phyloP scores from a whole-genome alignment of 2,329 filamentous ascomycete species.

The Colletotrichum lini region DNA sequence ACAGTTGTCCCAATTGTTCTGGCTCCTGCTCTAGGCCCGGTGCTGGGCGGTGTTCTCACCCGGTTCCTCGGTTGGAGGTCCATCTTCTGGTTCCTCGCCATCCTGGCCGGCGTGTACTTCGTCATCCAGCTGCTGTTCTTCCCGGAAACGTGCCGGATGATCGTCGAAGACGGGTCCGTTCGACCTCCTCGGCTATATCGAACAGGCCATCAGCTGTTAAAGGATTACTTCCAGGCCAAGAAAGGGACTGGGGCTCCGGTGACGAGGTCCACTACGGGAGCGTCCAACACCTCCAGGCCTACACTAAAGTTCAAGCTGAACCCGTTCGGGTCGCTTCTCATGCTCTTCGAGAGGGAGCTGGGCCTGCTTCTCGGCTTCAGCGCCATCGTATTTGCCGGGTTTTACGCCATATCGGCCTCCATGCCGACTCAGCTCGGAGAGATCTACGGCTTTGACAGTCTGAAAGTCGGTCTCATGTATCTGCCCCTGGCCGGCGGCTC shows the following conservation, averaged over 20 bases:
- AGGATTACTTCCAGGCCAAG: slow-evolving; percentile 38
- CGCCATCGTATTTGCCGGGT: slow-evolving; percentile 64
- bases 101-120: slow-evolving; percentile 51
- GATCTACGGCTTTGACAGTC: slow-evolving; percentile 73
- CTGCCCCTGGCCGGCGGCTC: slow-evolving; percentile 66
- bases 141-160: slow-evolving; percentile 61
- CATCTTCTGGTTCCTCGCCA: slow-evolving; percentile 57
- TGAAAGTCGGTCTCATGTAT: slow-evolving; percentile 68
- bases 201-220: slow-evolving; percentile 49
- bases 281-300: slow-evolving; percentile 40
- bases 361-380: slow-evolving; percentile 61
- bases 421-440: slow-evolving; percentile 59
- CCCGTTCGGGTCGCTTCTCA: slow-evolving; percentile 56
- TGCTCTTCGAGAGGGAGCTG: slow-evolving; percentile 59
- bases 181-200: slow-evolving; percentile 56
- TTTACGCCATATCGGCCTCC: slow-evolving; percentile 63
- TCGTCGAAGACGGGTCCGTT: slow-evolving; percentile 68
- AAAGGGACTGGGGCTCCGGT: slow-evolving; percentile 11
- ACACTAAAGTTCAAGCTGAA: slow-evolving; percentile 58
- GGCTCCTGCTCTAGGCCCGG: slow-evolving; percentile 59
- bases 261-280: slow-evolving; percentile 25
- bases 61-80: slow-evolving; percentile 58
- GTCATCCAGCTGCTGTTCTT: slow-evolving; percentile 56
- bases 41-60: slow-evolving; percentile 58
- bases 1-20: slow-evolving; percentile 60